Evolutionary conservation across 495 filamentous ascomycete genomes (phyloP).

Genomic region (Penicillium verhagenii): DNA sequence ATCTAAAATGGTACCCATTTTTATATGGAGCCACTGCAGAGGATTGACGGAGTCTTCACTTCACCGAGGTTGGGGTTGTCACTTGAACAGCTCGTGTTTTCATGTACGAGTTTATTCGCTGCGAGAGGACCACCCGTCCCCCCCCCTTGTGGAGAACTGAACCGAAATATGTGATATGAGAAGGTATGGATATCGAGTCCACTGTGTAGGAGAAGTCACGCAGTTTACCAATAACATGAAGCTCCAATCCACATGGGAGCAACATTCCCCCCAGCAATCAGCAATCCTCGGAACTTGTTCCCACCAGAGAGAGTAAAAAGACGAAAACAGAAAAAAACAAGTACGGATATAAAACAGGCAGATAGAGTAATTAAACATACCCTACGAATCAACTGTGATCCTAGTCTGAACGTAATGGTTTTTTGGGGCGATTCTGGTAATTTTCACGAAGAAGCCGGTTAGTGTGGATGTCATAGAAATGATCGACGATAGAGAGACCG

Average conservation of each 20-base stretch:
- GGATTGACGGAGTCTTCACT: not conserved
- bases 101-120: no score
- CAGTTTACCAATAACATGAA: not conserved
- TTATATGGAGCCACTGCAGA: not conserved
- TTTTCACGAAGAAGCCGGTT: not conserved
- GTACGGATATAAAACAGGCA: no score
- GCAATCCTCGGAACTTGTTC: no score
- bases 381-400: not conserved
- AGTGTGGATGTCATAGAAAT: constrained; percentile 4
- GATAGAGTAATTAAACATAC: no score
- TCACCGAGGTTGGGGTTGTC: no score
- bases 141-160: not conserved
- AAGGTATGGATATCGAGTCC: constrained; percentile 3
- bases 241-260: not conserved
- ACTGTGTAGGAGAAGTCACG: not conserved
- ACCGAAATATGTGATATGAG: not conserved
- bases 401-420: not conserved
- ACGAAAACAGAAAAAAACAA: no score
- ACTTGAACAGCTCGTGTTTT: not conserved
- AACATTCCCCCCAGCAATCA: not conserved
- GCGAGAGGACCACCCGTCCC: no score
- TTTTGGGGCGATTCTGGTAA: not conserved
- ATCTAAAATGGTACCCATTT: not conserved
- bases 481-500: constrained; percentile 28
- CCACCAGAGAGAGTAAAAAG: no score